Conservation (phyloP, 495 filamentous ascomycete species). For the Terfezia boudieri region DNA sequence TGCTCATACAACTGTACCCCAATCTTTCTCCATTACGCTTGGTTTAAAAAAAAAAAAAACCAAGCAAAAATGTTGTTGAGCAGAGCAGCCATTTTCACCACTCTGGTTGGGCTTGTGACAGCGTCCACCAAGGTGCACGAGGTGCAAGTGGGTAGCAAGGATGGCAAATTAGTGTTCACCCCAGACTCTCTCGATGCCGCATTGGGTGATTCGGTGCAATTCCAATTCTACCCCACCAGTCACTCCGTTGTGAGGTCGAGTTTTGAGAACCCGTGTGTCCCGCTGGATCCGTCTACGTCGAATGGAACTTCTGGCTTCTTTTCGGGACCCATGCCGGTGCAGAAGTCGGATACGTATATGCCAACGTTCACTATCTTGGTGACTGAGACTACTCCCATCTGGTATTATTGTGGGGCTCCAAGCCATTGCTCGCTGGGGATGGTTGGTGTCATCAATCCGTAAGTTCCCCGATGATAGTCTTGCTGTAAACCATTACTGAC, state of each 20-base stretch:
- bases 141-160: conserved; percentile 6
- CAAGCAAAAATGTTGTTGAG: conserved; percentile 10
- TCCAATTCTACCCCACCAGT: conserved; percentile 32
- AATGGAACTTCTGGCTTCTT: conserved; percentile 33
- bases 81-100: conserved; percentile 5
- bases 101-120: conserved; percentile 3
- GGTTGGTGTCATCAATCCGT: conserved; percentile 29
- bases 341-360: conserved; percentile 3
- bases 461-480: not conserved
- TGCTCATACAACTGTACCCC: no score
- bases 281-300: conserved; percentile 9
- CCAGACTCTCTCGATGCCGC: conserved; percentile 19
- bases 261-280: conserved; percentile 26
- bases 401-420: conserved; percentile 28
- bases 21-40: no score
- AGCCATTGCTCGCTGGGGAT: conserved; percentile 29
- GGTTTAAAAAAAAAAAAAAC: not conserved
- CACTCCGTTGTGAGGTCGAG: conserved; percentile 27
- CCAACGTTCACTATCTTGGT: conserved; percentile 25
- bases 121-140: conserved; percentile 10
- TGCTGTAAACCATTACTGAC: no score
- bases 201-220: conserved; percentile 28
- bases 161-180: conserved; percentile 8
- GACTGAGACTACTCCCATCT: conserved; percentile 27
- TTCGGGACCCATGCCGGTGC: conserved; percentile 39